Evolutionary conservation across 2,329 filamentous ascomycete genomes (phyloP), one percentile per base, ranked within the genome.

Genomic region (Xylariaceae sp.): DNA sequence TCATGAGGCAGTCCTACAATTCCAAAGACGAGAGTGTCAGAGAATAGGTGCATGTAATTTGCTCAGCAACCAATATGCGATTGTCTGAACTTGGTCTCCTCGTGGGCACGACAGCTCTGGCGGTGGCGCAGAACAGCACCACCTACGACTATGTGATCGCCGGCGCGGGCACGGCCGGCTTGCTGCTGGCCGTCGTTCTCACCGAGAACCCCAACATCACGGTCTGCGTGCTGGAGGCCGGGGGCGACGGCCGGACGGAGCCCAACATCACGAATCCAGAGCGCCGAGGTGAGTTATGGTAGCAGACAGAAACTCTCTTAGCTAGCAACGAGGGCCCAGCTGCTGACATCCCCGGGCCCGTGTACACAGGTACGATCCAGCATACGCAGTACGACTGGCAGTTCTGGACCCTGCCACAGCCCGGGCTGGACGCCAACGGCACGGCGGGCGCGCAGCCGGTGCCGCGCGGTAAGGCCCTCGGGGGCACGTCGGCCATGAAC

Each of bases 401-500:
- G 16, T 36, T 39, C 11, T 32, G 31, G 30, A 36, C 31, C 6
- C 16, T 28, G 23, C 36, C 33, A 13, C 37, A 39, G 23, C 33
- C 37, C 2, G 31, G 34, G 5, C 27, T 39, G 19, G 21, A 28
- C 16, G 37, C 33, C 23, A 39, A 39, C 24, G 37, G 37, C 3
- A 36, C 37, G n/a, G 18, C 24, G 12, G 37, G 37, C 16, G 26
- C 33, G 2, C 37, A 33, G 15, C 31, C 33, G 11, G 37, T 39
- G 10, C 37, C 37, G 16, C 27, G 37, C 26, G 38, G 35, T 16
- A 40, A 35, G 30, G 28, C 23, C 2, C 17, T 35, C 7, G 35
- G 38, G 6, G 35, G 32, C 11, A 40, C 35, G 10, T 40, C 35
- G 19, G 35, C 38, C 19, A 40, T 37, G 38, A 40, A 38, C 21